Evolutionary conservation across 306 rosid genomes (phyloP), one percentile per base, ranked within the genome.

Genomic region (Senna siamea): DNA sequence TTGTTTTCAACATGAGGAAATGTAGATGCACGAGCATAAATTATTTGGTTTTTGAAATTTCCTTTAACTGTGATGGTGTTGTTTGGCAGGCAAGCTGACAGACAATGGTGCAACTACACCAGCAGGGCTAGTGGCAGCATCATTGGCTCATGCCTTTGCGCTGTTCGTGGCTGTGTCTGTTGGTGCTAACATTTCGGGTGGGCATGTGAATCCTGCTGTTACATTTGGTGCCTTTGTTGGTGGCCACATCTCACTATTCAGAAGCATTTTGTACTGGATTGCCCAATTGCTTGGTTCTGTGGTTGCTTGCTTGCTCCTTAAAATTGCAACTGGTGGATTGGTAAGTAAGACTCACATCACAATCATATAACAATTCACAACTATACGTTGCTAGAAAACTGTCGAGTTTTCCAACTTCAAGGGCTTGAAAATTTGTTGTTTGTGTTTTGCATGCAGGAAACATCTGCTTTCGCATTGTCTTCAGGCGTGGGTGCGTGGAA

Each of bases 241-340:
- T 1, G 97, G 97, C 26, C 89, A 91, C 85, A 89, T 91, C 79
- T 52, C 81, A 50, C 79, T 91, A 38, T 5, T 87, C 7, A 89
- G 87, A 78, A 78, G 82, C 74, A 13, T 89, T 70, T 64, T 89
- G 83, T 89, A 91, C 68, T 87, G 94, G 94, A 89, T 91, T 34
- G 97, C 94, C 62, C 97, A 91, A 84, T 77, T 89, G 78, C 93
- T 89, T 23, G 97, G 94, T 9, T 85, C 94, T 57, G 89, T 91
- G 0, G 78, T 91, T 66, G 97, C 94, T 72, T 91, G 97, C 82
- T 82, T 85, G 77, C 94, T 91, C 61, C 94, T 91, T 50, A 82
- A 79, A 57, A 18, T 91, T 43, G 76, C 92, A n/a, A 89, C 97
- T 9, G 95, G 89, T 40, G 97, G 88, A 57, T 1, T 83, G 88